Evolutionary conservation across 2,329 filamentous ascomycete species (phyloP).

Genomic region (Rachicladosporium sp.): DNA sequence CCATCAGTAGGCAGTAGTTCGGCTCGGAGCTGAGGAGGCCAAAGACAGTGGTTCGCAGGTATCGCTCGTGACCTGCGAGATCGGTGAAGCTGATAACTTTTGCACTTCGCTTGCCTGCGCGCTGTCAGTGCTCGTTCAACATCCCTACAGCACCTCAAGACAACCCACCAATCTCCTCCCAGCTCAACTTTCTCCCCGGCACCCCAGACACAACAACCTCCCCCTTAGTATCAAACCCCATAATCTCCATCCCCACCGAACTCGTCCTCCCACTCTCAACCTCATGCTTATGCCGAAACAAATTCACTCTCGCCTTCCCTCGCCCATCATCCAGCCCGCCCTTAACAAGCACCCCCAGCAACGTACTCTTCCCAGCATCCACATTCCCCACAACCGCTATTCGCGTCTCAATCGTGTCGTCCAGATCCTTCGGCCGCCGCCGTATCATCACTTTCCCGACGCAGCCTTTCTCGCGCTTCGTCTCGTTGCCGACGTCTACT

Average conservation of each 20-base stretch:
- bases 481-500: conserved; percentile 52
- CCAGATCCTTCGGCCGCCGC: conserved; percentile 57
- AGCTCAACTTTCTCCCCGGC: conserved; percentile 76
- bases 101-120: conserved; percentile 58
- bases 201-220: conserved; percentile 73
- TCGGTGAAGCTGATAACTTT: conserved; percentile 98
- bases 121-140: too few relatives aligned
- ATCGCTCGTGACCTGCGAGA: conserved; percentile 87
- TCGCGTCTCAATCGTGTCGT: conserved; percentile 87
- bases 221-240: conserved; percentile 86
- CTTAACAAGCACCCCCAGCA: conserved; percentile 91
- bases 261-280: conserved; percentile 91
- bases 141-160: too few relatives aligned
- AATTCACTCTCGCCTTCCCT: conserved; percentile 83
- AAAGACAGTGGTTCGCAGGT: conserved; percentile 91
- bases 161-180: conserved; percentile 71
- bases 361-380: conserved; percentile 91
- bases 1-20: conserved; percentile 96
- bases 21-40: conserved; percentile 87
- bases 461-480: conserved; percentile 58
- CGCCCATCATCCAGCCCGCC: conserved; percentile 89
- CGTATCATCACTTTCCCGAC: conserved; percentile 82
- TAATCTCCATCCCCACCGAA: conserved; percentile 96
- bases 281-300: conserved; percentile 97
- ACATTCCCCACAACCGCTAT: conserved; percentile 97